Percentiles rank a stretch among this genome's conserved stretches.
These are phyloP conservation scores for Trametes coccinea DNA, from an alignment of 768 basidiomycete genomes.

Conservation along the genomic window DNA sequence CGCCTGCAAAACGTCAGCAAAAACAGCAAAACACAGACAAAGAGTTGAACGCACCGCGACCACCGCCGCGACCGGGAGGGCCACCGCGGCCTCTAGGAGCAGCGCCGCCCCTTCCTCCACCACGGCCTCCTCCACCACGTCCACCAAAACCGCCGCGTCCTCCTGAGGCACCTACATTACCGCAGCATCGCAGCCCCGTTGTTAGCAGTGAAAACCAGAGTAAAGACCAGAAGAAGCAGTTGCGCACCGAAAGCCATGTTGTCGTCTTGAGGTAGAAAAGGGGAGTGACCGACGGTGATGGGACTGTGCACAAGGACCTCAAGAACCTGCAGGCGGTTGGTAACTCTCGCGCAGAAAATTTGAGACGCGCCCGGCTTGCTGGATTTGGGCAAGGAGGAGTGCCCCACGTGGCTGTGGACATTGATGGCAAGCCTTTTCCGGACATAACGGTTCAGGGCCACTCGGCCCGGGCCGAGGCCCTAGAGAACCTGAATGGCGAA, in stretches of 20 bases:
- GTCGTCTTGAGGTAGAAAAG: background rate
- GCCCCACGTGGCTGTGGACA: slow-evolving; percentile 7
- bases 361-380: slow-evolving; percentile 4
- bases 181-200: background rate
- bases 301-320: slow-evolving; percentile 9
- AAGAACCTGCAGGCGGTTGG: slow-evolving; percentile 3
- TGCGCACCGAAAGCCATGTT: slow-evolving; percentile 38
- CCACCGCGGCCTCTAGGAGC: slow-evolving; percentile 33
- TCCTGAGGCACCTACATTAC: slow-evolving; percentile 56
- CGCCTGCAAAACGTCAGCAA: slow-evolving; percentile 1
- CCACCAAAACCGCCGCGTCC: slow-evolving; percentile 57
- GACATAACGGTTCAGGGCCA: background rate
- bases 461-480: background rate
- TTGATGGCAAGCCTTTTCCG: background rate
- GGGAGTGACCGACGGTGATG: slow-evolving; percentile 9
- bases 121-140: slow-evolving; percentile 32
- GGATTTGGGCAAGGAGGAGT: background rate
- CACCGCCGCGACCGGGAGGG: slow-evolving; percentile 30
- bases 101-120: slow-evolving; percentile 17
- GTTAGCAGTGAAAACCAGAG: background rate
- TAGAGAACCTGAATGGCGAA: background rate
- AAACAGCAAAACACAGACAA: slow-evolving; percentile 34
- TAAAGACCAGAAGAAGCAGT: background rate
- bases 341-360: slow-evolving; percentile 7
- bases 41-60: slow-evolving; percentile 30